Conservation (phyloP, 2,329 filamentous ascomycete genomes). For the Malbranchea zuffiana region DNA sequence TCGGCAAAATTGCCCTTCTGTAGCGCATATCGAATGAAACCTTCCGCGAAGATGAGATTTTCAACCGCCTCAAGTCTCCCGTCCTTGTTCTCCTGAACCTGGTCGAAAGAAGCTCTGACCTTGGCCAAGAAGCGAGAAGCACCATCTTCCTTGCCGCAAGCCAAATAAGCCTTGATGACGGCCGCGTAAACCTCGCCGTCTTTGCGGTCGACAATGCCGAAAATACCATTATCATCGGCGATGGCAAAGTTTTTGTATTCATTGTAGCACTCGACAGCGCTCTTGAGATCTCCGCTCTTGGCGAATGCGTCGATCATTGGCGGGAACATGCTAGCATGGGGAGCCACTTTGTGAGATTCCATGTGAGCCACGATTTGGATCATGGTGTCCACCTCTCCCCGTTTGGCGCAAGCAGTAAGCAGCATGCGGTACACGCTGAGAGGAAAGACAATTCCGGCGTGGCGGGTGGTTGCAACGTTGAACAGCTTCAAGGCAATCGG, state of each 20-base stretch:
- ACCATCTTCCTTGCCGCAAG: constrained; percentile 67
- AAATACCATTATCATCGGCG: constrained; percentile 63
- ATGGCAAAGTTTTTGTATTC: constrained; percentile 88
- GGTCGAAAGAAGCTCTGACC: constrained; percentile 50
- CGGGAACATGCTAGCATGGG: constrained; percentile 73
- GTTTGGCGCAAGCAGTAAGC: constrained; percentile 75
- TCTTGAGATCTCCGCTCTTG: constrained; percentile 65
- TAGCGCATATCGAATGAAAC: constrained; percentile 69
- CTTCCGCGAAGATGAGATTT: constrained; percentile 58
- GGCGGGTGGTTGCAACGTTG: constrained; percentile 56
- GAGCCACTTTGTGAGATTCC: constrained; percentile 63
- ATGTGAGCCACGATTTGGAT: constrained; percentile 83
- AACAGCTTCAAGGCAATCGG: constrained; percentile 79
- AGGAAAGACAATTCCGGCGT: constrained; percentile 55
- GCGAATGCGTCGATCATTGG: constrained; percentile 94
- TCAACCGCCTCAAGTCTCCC: constrained; percentile 53
- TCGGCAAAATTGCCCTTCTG: constrained; percentile 58
- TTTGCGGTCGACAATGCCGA: constrained; percentile 57
- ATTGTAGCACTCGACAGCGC: constrained; percentile 88
- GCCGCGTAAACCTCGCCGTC: constrained; percentile 82
- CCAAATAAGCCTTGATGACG: constrained; percentile 80
- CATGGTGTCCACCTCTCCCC: constrained; percentile 78
- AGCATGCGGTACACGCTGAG: constrained; percentile 75
- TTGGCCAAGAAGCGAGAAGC: constrained; percentile 77
- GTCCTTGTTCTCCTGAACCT: constrained; percentile 42